Conservation (phyloP, 257 asterid genomes). For the Lithospermum erythrorhizon region DNA sequence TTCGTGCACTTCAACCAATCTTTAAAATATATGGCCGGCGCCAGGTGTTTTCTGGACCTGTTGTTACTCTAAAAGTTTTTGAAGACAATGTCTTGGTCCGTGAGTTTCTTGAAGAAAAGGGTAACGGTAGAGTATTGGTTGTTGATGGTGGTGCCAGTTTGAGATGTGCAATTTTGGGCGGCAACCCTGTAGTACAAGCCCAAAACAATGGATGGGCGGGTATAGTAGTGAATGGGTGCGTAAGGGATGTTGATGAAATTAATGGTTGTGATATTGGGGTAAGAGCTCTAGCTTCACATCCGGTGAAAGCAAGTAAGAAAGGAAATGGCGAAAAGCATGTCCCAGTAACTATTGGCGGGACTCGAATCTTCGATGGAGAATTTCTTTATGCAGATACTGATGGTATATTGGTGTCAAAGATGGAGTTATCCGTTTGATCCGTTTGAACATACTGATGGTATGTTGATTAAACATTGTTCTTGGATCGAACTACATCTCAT, state of each 20-base stretch:
- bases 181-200: slow-evolving; percentile 62
- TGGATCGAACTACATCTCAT: too few relatives aligned
- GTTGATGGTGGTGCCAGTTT: slow-evolving; percentile 84
- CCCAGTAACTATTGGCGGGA: slow-evolving; percentile 46
- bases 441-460: too few relatives aligned
- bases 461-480: too few relatives aligned
- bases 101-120: slow-evolving; percentile 61
- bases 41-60: slow-evolving; percentile 57
- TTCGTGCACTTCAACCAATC: slow-evolving; percentile 69
- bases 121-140: slow-evolving; percentile 72
- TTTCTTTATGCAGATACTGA: slow-evolving; percentile 91
- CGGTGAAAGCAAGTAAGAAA: slow-evolving; percentile 57
- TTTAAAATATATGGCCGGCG: slow-evolving; percentile 69
- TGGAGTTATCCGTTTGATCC: slow-evolving; percentile 47
- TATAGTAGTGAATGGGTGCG: slow-evolving; percentile 66
- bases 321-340: slow-evolving; percentile 53
- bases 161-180: slow-evolving; percentile 78
- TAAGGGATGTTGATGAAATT: slow-evolving; percentile 78
- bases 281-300: slow-evolving; percentile 72
- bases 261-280: slow-evolving; percentile 75
- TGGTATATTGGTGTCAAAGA: slow-evolving; percentile 65
- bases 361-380: slow-evolving; percentile 55
- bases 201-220: slow-evolving; percentile 81
- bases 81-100: slow-evolving; percentile 77
- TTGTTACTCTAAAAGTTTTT: slow-evolving; percentile 61